Percentiles rank a stretch among this genome's conserved stretches.
Evolutionary conservation across 1,284 basidiomycete species (phyloP).

Genomic region (Fistulinella cinereoalba): DNA sequence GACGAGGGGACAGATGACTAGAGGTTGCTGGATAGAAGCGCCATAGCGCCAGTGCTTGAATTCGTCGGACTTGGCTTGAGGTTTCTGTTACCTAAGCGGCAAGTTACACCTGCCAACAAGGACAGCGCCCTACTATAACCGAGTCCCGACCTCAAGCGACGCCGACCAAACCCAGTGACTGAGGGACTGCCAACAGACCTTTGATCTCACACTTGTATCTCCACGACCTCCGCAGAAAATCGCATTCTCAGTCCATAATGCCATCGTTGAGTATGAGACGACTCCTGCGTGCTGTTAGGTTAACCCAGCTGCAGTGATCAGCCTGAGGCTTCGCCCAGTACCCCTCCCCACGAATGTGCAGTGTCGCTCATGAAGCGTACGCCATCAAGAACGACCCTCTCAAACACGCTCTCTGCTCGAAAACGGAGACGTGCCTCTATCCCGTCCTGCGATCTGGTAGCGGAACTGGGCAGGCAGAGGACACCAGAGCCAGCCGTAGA

Average conservation of each 20-base stretch:
- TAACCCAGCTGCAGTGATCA: constrained; percentile 27
- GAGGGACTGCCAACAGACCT: no score
- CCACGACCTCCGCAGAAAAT: background rate
- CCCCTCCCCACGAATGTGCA: constrained; percentile 29
- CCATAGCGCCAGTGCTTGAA: no score
- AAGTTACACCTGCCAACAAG: no score
- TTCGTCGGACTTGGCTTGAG: no score
- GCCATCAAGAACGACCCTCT: constrained; percentile 31
- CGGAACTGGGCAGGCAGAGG: constrained; percentile 19
- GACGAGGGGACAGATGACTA: no score
- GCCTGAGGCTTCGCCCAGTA: constrained; percentile 21
- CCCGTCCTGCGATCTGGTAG: constrained; percentile 29
- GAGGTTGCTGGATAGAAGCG: no score
- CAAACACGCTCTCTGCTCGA: constrained; percentile 29
- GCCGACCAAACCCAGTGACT: no score
- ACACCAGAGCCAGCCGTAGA: constrained; percentile 23
- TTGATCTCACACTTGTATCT: background rate
- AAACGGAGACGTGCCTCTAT: constrained; percentile 34
- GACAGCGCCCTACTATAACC: no score
- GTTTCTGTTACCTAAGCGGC: no score
- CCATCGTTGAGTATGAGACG: constrained; percentile 29
- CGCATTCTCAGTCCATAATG: constrained; percentile 13
- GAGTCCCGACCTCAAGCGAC: no score
- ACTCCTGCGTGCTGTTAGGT: constrained; percentile 8
- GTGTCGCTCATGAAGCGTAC: constrained; percentile 32